Conservation (phyloP, 2,329 filamentous ascomycete species). For the Penicillium corylophilum region DNA sequence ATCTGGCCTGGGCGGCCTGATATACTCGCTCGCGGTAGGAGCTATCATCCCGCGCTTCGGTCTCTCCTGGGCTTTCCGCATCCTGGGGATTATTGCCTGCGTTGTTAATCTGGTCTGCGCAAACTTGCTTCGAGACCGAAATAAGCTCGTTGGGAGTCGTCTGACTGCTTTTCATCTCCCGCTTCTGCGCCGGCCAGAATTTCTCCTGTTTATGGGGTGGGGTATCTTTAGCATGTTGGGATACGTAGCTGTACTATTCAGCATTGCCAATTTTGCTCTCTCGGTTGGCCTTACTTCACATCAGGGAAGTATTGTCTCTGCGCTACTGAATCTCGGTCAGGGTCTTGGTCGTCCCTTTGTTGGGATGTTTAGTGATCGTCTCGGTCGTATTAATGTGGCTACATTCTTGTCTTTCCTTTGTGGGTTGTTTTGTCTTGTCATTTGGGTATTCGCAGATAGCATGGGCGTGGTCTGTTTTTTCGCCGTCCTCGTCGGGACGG, state of each 20-base stretch:
- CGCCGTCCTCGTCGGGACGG: slow-evolving; percentile 56
- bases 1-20: slow-evolving; percentile 59
- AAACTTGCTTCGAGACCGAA: slow-evolving; percentile 58
- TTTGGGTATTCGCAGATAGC: slow-evolving; percentile 60
- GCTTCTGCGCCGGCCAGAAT: slow-evolving; percentile 55
- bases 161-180: slow-evolving; percentile 54
- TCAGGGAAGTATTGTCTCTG: slow-evolving; percentile 63
- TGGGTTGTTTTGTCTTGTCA: slow-evolving; percentile 58
- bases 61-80: slow-evolving; percentile 60
- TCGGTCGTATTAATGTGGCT: slow-evolving; percentile 65
- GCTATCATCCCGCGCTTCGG: slow-evolving; percentile 58
- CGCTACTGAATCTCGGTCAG: slow-evolving; percentile 63
- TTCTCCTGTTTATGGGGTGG: slow-evolving; percentile 58
- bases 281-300: slow-evolving; percentile 58
- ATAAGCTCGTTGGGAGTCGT: slow-evolving; percentile 54
- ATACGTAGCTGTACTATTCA: slow-evolving; percentile 65
- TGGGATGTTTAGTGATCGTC: slow-evolving; percentile 61
- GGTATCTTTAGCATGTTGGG: slow-evolving; percentile 63
- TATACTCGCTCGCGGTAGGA: slow-evolving; percentile 59
- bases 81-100: slow-evolving; percentile 57
- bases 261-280: slow-evolving; percentile 61
- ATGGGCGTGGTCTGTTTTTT: slow-evolving; percentile 62
- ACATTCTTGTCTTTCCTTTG: slow-evolving; percentile 54
- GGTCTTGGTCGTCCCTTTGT: slow-evolving; percentile 57
- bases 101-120: slow-evolving; percentile 53